phyloP scores from a whole-genome alignment of 176 grass and related monocot species.

The Aegilops longissima region DNA sequence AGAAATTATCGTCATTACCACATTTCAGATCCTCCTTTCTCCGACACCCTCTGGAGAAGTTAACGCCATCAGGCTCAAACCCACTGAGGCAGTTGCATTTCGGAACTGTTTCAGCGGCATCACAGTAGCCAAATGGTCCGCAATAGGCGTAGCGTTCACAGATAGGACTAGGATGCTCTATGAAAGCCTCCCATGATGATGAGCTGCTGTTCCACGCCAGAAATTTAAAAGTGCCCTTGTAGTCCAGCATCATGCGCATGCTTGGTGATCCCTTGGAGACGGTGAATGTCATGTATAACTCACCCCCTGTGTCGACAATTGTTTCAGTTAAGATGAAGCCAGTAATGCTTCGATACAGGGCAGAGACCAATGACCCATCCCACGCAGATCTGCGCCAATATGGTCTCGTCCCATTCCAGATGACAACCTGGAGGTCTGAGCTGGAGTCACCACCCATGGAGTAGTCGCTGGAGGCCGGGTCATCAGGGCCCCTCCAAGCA shows the following conservation, averaged over 20 bases:
- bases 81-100: constrained; percentile 53
- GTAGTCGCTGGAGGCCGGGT: constrained; percentile 39
- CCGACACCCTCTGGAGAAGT: constrained; percentile 41
- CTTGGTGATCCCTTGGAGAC: constrained; percentile 28
- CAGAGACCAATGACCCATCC: neutral
- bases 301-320: neutral
- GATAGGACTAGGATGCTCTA: neutral
- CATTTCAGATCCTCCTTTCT: constrained; percentile 30
- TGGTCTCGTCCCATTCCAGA: neutral
- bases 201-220: neutral
- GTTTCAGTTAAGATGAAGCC: neutral
- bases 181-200: neutral
- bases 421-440: constrained; percentile 3
- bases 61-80: constrained; percentile 30
- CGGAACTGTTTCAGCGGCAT: neutral
- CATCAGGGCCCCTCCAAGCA: constrained; percentile 39
- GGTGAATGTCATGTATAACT: neutral
- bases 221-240: constrained; percentile 12
- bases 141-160: constrained; percentile 38
- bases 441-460: constrained; percentile 14
- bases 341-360: neutral
- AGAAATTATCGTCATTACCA: neutral
- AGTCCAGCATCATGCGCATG: constrained; percentile 16
- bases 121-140: constrained; percentile 19
- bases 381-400: constrained; percentile 41